Base-by-base conservation (phyloP, 176 grass and related monocot genomes). In the Oryza meyeriana region DNA sequence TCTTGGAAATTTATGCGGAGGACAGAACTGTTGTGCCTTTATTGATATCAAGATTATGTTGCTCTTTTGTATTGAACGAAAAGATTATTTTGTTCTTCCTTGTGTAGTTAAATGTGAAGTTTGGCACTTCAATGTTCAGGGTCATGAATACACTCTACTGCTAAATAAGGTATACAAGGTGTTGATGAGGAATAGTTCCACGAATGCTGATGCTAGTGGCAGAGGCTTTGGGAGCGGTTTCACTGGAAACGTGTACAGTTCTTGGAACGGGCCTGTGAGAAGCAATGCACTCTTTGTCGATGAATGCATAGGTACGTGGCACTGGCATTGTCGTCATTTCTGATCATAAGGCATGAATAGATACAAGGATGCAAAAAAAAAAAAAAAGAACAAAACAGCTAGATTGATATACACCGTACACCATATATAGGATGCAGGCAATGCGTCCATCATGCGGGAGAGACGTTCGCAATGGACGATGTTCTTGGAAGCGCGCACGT, bases 391-490 rank as follows among this genome's bases (percentile, higher is more conserved):
- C 35, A 6, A n/a, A n/a, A n/a, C 44, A 41, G 12, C 14, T 47
- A 52, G 48, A 52, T 22, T 35, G 31, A 35, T 66, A 35, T 66
- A 13, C 31, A 66, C 31, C 17, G 13, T 52, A 18, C 48, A 52
- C 66, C 66, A 22, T 68, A 71, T 57, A 16, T 76, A 90, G 86
- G 91, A 72, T 91, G 91, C 40, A 83, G 85, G 91, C 86, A 89
- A 33, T 91, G 89, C 67, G 80, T 89, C 8, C 89, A 89, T 22
- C 79, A 89, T 55, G 92, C 86, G 11, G 57, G 71, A 4, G 63
- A 61, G 61, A 94, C 92, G 40, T 91, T 94, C 40, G 75, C 74
- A 33, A 89, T 94, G 89, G 89, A 92, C 17, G 87, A 94, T 78
- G 44, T 72, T 72, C 34, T 87, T 12, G 89, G 89, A 70, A 87